phyloP scores from a whole-genome alignment of 2,329 filamentous ascomycete genomes.

The Colletotrichum phormii region DNA sequence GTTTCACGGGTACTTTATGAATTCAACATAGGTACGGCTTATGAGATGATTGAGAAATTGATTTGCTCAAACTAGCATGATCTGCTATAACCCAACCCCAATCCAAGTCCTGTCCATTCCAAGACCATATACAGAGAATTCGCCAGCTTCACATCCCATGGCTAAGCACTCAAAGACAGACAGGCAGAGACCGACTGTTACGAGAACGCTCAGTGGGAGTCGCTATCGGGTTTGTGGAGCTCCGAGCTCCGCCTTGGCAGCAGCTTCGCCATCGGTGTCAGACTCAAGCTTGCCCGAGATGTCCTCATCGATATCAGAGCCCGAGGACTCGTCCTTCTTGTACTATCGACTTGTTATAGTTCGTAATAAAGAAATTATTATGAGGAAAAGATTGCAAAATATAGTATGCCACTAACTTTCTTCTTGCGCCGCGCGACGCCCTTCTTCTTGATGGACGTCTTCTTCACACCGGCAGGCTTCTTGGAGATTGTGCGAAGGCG shows the following conservation, averaged over 20 bases:
- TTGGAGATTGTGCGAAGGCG: slow-evolving; percentile 54
- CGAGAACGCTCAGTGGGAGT: not conserved
- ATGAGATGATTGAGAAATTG: too few species aligned
- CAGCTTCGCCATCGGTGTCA: slow-evolving; percentile 27
- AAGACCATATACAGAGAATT: too few species aligned
- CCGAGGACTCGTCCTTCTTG: not conserved
- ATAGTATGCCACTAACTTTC: slow-evolving; percentile 2
- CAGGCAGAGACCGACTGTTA: not conserved
- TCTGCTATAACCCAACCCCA: too few species aligned
- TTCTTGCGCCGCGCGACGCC: slow-evolving; percentile 41
- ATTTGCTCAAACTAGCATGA: too few species aligned
- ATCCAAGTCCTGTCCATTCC: too few species aligned
- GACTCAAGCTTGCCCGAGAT: slow-evolving; percentile 22
- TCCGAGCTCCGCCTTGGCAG: slow-evolving; percentile 5
- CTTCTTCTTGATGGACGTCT: slow-evolving; percentile 47
- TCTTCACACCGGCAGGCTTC: slow-evolving; percentile 47
- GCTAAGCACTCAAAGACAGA: too few species aligned
- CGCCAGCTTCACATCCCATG: not conserved
- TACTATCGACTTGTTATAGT: not conserved
- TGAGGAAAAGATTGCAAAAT: not conserved
- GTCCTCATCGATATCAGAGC: slow-evolving; percentile 18
- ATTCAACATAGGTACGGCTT: too few species aligned
- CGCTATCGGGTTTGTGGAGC: not conserved
- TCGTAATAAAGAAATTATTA: not conserved
- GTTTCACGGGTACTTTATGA: too few species aligned